phyloP scores from a whole-genome alignment of 257 asterid species.

The Plantago elongata region DNA sequence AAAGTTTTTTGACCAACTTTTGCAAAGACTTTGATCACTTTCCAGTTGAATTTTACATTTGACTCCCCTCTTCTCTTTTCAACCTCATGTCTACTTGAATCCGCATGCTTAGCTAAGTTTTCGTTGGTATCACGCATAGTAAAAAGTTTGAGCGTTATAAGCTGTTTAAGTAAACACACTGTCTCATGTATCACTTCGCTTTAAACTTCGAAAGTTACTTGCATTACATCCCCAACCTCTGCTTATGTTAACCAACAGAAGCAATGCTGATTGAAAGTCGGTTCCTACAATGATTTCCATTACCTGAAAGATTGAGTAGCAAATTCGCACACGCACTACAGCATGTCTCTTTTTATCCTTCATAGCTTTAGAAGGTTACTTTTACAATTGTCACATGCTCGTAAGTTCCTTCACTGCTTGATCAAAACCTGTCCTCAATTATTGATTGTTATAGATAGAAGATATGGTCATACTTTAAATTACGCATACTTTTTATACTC shows the following conservation, averaged over 20 bases:
- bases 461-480: slow-evolving; percentile 1
- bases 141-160: too few relatives aligned
- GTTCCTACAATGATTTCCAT: neutral
- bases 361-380: neutral
- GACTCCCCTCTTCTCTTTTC: too few relatives aligned
- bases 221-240: neutral
- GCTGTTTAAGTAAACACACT: too few relatives aligned
- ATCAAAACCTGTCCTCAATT: slow-evolving; percentile 4
- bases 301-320: neutral
- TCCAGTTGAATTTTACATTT: too few relatives aligned
- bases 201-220: neutral
- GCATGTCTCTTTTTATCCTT: neutral
- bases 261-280: too few relatives aligned
- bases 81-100: too few relatives aligned
- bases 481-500: slow-evolving; percentile 1
- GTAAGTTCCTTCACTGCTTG: slow-evolving; percentile 8
- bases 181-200: neutral
- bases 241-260: neutral
- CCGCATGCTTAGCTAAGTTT: too few relatives aligned
- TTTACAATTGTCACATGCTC: slow-evolving; percentile 1
- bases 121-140: too few relatives aligned
- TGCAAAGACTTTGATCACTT: neutral
- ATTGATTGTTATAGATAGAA: neutral
- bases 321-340: neutral
- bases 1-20: neutral